Evolutionary conservation across 345 rosid species (phyloP), one percentile per base, ranked within the genome.

Genomic region (Microthlaspi erraticum): DNA sequence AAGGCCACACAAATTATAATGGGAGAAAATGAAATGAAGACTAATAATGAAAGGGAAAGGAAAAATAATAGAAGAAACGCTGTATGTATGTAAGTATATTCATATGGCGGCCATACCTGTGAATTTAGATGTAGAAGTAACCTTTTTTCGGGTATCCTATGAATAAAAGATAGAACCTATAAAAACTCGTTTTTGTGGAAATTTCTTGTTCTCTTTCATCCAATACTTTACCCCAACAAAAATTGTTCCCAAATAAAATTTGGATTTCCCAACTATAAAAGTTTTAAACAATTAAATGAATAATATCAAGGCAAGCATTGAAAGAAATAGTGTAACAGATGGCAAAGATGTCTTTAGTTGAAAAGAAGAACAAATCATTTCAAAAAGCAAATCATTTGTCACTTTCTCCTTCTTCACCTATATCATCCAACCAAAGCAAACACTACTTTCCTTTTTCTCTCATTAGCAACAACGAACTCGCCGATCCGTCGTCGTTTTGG

Each of bases 361-460:
- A 26, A n/a, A 53, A 57, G 46, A 26, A 38, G 66, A 51, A 37
- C 71, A 72, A 72, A 64, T 72, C 36, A 72, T 72, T 64, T 64
- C 65, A 64, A 46, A 72, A 73, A 73, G 77, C 65, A 55, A 46
- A 72, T 72, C 65, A 64, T 55, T 72, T 73, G 66, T 66, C 61
- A 73, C 77, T 73, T 65, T 71, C 68, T 65, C 55, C 60, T 63
- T 31, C 71, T 18, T 64, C 58, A 49, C 66, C 71, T 39, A 55
- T 73, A 55, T 64, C 71, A 64, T 56, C 61, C 70, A 54, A 44
- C 34, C 64, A 46, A 72, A 56, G 10, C 43, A 56, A 45, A 36
- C 43, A 11, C 38, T 19, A 50, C 61, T 66, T 66, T 59, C 67
- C 72, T 66, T 36, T 64, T 65, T n/a, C 60, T 57, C 66, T 73